phyloP scores from a whole-genome alignment of 306 rosid species.

The Arachis hypogaea region DNA sequence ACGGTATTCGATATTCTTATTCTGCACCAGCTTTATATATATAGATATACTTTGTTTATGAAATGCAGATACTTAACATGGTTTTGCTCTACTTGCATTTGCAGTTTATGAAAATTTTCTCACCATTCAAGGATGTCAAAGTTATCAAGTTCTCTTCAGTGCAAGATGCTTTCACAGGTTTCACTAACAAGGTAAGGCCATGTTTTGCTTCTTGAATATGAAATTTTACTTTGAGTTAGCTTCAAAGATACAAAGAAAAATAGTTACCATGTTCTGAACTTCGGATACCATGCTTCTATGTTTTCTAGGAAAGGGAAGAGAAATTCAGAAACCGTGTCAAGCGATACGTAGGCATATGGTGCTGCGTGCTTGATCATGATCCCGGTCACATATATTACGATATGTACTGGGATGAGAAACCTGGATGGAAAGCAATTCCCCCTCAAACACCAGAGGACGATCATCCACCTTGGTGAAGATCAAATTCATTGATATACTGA shows the following conservation, averaged over 20 bases:
- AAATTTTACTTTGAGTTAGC: constrained; percentile 23
- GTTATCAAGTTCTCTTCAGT: constrained; percentile 81
- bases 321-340: constrained; percentile 76
- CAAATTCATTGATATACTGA: constrained; percentile 10
- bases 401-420: constrained; percentile 98
- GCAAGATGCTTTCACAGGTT: constrained; percentile 83
- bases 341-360: constrained; percentile 89
- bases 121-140: constrained; percentile 85
- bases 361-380: constrained; percentile 63
- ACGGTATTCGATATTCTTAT: constrained; percentile 54
- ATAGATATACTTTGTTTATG: background rate
- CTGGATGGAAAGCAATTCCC: constrained; percentile 83
- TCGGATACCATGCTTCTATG: constrained; percentile 26
- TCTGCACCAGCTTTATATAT: too few species aligned
- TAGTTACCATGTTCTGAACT: background rate
- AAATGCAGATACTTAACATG: constrained; percentile 1
- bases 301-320: constrained; percentile 65
- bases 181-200: constrained; percentile 65
- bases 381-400: constrained; percentile 92
- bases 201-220: background rate
- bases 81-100: constrained; percentile 34
- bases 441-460: constrained; percentile 82
- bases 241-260: background rate
- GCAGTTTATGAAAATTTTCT: constrained; percentile 73
- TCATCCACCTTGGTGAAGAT: constrained; percentile 78